phyloP scores from a whole-genome alignment of 73 alveolate species.

The Breviolum minutum region DNA sequence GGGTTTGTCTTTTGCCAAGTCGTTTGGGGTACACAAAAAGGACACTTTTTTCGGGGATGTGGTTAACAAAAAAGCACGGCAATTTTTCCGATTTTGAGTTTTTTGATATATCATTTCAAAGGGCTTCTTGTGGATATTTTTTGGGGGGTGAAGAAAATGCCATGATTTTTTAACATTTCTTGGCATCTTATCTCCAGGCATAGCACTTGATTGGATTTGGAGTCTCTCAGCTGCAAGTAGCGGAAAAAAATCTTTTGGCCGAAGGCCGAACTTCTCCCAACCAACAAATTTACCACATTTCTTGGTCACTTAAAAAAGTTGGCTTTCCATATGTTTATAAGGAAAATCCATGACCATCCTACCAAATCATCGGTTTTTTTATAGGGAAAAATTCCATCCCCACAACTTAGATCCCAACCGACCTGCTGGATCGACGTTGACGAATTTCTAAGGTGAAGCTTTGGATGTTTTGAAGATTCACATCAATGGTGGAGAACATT shows the following conservation, averaged over 20 bases:
- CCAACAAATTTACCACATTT: too few species aligned
- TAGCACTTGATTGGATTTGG: not conserved
- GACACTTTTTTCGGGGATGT: too few species aligned
- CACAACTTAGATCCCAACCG: too few species aligned
- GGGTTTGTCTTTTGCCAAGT: not conserved
- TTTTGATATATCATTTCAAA: not conserved
- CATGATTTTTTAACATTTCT: too few species aligned
- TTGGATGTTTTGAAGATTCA: conserved; percentile 14
- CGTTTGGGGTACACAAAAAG: not conserved
- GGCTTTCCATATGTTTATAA: too few species aligned
- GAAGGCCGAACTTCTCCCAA: too few species aligned
- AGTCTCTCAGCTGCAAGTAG: not conserved
- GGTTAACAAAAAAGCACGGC: not conserved
- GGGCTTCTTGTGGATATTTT: not conserved
- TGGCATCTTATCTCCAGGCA: not conserved
- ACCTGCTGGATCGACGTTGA: too few species aligned
- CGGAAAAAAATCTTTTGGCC: too few species aligned
- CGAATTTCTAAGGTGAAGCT: not conserved
- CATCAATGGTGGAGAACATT: conserved; percentile 30
- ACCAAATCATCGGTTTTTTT: too few species aligned
- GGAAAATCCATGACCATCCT: too few species aligned
- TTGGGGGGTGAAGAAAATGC: not conserved
- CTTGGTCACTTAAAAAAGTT: too few species aligned
- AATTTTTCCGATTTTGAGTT: not conserved
- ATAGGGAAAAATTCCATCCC: too few species aligned